Percentiles rank a stretch among this genome's conserved stretches.
Evolutionary conservation across 495 filamentous ascomycete genomes (phyloP).

Genomic region (Jackrogersella minutella): DNA sequence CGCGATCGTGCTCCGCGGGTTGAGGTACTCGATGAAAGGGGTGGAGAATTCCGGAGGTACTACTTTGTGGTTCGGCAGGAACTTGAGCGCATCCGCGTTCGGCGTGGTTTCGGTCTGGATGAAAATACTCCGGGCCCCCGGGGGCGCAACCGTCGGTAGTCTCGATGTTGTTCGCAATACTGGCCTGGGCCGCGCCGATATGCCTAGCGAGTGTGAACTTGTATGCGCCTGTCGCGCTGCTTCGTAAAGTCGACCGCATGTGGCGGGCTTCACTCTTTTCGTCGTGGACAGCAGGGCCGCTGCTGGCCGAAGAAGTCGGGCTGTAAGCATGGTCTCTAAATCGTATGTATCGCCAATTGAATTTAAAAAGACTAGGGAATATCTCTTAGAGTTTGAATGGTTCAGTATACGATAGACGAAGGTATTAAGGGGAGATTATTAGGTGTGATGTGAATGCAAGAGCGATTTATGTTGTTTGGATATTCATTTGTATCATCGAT

Average conservation of each 20-base stretch:
- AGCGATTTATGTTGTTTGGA: conserved; percentile 19
- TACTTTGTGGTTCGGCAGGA: conserved; percentile 84
- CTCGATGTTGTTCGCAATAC: conserved; percentile 11
- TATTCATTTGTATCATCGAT: not conserved
- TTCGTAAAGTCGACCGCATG: conserved; percentile 32
- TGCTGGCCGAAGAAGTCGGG: conserved; percentile 38
- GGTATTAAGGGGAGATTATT: not conserved
- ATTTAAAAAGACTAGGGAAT: no score
- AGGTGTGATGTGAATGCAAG: conserved; percentile 9
- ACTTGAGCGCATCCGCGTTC: conserved; percentile 92
- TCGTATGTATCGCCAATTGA: not conserved
- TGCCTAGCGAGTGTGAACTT: conserved; percentile 31
- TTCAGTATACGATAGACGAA: not conserved
- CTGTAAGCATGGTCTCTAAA: conserved; percentile 36
- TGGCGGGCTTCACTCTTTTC: conserved; percentile 30
- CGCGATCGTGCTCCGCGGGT: conserved; percentile 84
- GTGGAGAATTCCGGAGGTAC: conserved; percentile 75
- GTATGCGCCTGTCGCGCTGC: conserved; percentile 39
- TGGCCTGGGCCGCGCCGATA: conserved; percentile 41
- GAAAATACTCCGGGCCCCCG: conserved; percentile 80
- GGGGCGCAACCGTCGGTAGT: conserved; percentile 29
- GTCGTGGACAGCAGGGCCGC: conserved; percentile 35
- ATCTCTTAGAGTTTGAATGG: no score
- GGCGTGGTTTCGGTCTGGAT: conserved; percentile 96
- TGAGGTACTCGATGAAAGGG: conserved; percentile 89